Percentiles rank a stretch among this genome's conserved stretches.
phyloP scores from a whole-genome alignment of 78 protist species.

The Speleostelium caveatum region DNA sequence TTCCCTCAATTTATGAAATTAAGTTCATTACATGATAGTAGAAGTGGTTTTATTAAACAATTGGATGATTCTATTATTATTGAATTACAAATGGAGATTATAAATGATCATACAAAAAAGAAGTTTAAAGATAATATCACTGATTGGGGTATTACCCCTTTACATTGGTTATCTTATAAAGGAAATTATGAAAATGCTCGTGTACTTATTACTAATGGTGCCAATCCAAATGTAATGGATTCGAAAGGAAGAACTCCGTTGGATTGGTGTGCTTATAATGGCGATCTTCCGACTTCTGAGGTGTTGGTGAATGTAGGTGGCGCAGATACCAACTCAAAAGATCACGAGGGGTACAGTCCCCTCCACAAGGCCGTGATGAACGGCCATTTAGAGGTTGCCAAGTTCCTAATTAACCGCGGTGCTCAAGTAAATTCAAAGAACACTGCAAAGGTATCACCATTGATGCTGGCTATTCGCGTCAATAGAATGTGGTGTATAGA shows the following conservation, averaged over 20 bases:
- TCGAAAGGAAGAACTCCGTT: conserved; percentile 58
- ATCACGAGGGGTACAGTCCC: conserved; percentile 74
- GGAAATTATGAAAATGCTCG: conserved; percentile 30
- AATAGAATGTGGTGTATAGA: conserved; percentile 71
- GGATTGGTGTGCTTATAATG: conserved; percentile 78
- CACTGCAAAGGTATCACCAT: conserved; percentile 13
- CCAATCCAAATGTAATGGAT: conserved; percentile 66
- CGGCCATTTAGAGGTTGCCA: conserved; percentile 73
- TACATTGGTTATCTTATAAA: conserved; percentile 46
- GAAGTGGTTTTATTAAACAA: conserved; percentile 40
- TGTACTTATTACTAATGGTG: conserved; percentile 20
- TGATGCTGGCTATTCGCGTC: conserved; percentile 31
- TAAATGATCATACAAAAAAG: conserved; percentile 44
- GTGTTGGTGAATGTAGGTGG: conserved; percentile 30
- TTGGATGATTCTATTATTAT: conserved; percentile 57
- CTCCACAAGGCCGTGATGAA: conserved; percentile 85
- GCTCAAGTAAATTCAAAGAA: conserved; percentile 64
- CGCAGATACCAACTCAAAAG: conserved; percentile 64
- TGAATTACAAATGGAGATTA: conserved; percentile 75
- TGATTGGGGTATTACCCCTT: conserved; percentile 42
- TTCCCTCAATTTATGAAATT: conserved; percentile 75
- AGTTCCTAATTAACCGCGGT: conserved; percentile 54
- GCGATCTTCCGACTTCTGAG: conserved; percentile 64
- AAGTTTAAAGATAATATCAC: conserved; percentile 29
- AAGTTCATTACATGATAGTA: conserved; percentile 16